phyloP scores from a whole-genome alignment of 331 rosid genomes.

The Malus hybrid region DNA sequence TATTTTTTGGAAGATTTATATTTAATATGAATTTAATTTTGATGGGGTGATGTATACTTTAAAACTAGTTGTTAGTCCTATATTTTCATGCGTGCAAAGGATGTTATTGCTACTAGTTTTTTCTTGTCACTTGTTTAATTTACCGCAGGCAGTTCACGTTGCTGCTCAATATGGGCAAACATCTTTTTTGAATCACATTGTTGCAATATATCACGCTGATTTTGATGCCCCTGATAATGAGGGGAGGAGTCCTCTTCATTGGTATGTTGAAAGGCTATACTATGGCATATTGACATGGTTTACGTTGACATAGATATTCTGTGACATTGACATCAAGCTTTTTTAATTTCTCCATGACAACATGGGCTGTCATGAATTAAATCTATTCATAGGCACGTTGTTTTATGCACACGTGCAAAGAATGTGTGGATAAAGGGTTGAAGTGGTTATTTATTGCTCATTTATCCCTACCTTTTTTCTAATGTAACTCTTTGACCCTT shows the following conservation, averaged over 20 bases:
- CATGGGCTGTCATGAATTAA: background rate
- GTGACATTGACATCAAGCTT: background rate
- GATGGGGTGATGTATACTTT: background rate
- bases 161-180: conserved; percentile 98
- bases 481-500: background rate
- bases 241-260: conserved; percentile 95
- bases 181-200: conserved; percentile 73
- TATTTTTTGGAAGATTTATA: background rate
- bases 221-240: conserved; percentile 84
- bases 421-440: background rate
- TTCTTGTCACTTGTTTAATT: conserved; percentile 14
- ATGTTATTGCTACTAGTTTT: background rate
- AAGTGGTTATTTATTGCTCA: background rate
- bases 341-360: background rate
- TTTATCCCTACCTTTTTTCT: background rate
- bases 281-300: background rate
- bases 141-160: conserved; percentile 78
- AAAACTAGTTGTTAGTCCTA: background rate
- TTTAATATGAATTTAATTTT: background rate
- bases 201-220: conserved; percentile 78
- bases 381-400: background rate
- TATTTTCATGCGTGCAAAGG: background rate
- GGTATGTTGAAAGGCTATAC: conserved; percentile 49
- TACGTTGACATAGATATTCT: background rate
- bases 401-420: background rate